Conservation (phyloP, 1,284 basidiomycete genomes). For the Neolentinus lepideus region DNA sequence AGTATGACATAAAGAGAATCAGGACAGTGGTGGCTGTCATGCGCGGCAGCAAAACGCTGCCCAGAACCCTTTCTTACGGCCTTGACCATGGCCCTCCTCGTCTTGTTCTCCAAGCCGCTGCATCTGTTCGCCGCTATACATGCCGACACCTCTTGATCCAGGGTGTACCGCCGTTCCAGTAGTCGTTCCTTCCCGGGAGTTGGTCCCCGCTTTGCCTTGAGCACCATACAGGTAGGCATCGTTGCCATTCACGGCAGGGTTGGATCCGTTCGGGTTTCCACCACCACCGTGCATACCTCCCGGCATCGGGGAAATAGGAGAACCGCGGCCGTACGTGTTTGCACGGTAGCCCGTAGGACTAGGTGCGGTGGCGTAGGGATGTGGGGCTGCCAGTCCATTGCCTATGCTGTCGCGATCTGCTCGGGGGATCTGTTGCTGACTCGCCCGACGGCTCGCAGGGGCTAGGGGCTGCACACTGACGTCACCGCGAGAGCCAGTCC, state of each 20-base stretch:
- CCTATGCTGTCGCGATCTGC: slow-evolving; percentile 32
- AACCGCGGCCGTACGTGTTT: slow-evolving; percentile 46
- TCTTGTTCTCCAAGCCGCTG: slow-evolving; percentile 37
- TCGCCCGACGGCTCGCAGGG: slow-evolving; percentile 54
- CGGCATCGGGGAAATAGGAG: slow-evolving; percentile 33
- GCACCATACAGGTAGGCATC: slow-evolving; percentile 59
- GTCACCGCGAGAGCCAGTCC: slow-evolving; percentile 27
- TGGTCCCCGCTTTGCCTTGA: slow-evolving; percentile 38
- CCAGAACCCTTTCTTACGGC: slow-evolving; percentile 40
- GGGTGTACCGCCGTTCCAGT: slow-evolving; percentile 13
- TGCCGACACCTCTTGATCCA: slow-evolving; percentile 41
- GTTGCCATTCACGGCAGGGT: slow-evolving; percentile 29
- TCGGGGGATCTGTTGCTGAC: slow-evolving; percentile 40
- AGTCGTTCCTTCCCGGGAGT: slow-evolving; percentile 18
- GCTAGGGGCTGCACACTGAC: slow-evolving; percentile 56
- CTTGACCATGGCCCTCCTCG: slow-evolving; percentile 36
- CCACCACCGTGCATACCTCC: slow-evolving; percentile 5
- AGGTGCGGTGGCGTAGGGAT: slow-evolving; percentile 63
- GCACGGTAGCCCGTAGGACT: slow-evolving; percentile 46
- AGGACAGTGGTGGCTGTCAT: slow-evolving; percentile 12
- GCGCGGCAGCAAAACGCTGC: slow-evolving; percentile 42
- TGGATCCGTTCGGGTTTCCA: slow-evolving; percentile 9
- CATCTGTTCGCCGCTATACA: slow-evolving; percentile 53
- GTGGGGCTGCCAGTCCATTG: slow-evolving; percentile 36
- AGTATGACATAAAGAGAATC: not conserved